Base-by-base conservation (phyloP, 1,284 basidiomycete species). In the Termitomyces sp. region DNA sequence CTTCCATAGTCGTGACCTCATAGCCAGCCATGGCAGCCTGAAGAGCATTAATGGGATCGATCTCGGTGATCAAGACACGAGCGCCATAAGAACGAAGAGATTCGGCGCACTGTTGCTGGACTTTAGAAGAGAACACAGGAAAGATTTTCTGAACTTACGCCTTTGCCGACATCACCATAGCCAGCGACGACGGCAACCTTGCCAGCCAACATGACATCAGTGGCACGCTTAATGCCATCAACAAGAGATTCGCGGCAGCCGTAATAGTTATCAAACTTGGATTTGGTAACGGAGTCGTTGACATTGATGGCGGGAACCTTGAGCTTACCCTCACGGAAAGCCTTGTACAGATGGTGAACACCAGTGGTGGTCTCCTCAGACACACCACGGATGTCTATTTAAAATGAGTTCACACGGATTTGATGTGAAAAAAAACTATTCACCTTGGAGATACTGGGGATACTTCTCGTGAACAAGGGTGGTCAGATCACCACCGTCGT, bases 301-400 rank as follows among this genome's bases (percentile, higher is more conserved):
- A 99, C 97, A 75, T 99, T 99, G 84, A 99, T 99, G 65, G 97
- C 97, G 62, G 97, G 94, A 63, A 98, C 81, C 83, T 96, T 98
- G 70, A 99, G 86, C 71, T 84, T 93, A 67, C 95, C 95, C 54
- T 97, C 93, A 67, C 92, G 88, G 88, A 94, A 90, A 64, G 90
- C 86, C 79, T 94, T 94, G 91, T 99, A 99, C 47, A 99, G 82
- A 79, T 98, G 95, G 80, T 99, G 97, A 52, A 99, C 96, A 83
- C 97, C 97, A 60, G 96, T 99, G 63, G 96, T 99, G 62, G 96
- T 99, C 82, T 99, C 96, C 81, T 99, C 96, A 52, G 96, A 99
- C 61, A 99, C 77, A 79, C 96, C 97, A 55, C 84, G 84, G 77
- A 96, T 88, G 63, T 81, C 92, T 90, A 55, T 43, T 40, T 58